Conservation (phyloP, 2,329 filamentous ascomycete genomes). For the Penicillium psychrosexuale region DNA sequence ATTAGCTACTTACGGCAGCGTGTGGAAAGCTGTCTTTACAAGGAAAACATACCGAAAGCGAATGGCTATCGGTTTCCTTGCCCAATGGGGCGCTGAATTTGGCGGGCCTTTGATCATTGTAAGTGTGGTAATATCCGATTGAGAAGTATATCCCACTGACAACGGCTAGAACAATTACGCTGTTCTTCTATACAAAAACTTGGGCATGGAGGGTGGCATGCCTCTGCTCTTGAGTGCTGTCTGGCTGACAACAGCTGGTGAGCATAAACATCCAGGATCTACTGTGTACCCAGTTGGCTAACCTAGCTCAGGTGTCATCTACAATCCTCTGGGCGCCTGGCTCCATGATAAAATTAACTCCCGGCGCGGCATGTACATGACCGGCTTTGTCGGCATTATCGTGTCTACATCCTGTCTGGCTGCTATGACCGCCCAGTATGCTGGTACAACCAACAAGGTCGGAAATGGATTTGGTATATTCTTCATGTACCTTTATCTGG, state of each 20-base stretch:
- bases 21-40: conserved; percentile 47
- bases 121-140: conserved; percentile 21
- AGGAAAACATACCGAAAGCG: conserved; percentile 51
- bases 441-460: conserved; percentile 40
- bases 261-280: neutral
- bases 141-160: neutral
- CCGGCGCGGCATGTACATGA: conserved; percentile 43
- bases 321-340: conserved; percentile 38
- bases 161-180: conserved; percentile 46
- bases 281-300: conserved; percentile 4
- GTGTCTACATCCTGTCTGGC: conserved; percentile 42
- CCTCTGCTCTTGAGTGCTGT: conserved; percentile 46
- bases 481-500: conserved; percentile 47
- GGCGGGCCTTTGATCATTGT: conserved; percentile 53
- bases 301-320: conserved; percentile 38
- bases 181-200: conserved; percentile 44
- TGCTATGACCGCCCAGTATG: conserved; percentile 39
- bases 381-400: conserved; percentile 42
- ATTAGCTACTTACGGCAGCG: conserved; percentile 40
- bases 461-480: conserved; percentile 44
- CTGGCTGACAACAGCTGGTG: conserved; percentile 48
- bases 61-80: conserved; percentile 53
- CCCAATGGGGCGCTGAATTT: conserved; percentile 54
- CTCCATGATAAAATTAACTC: conserved; percentile 39
- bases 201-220: conserved; percentile 44